These are phyloP conservation scores for Funneliformis mosseae DNA, from an alignment of 192 early-diverging fungal species.

Conservation along the genomic window DNA sequence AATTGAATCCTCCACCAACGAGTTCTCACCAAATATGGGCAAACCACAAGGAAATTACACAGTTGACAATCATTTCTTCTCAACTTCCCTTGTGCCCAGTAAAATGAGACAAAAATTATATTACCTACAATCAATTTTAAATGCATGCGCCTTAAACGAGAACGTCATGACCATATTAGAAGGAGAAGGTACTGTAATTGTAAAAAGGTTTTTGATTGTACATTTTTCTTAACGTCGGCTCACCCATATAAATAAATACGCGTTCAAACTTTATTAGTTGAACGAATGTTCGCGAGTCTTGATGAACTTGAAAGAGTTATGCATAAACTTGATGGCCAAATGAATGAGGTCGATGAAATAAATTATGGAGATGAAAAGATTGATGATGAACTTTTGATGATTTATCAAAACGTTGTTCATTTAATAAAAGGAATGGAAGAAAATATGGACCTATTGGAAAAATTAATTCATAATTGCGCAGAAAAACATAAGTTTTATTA, in stretches of 20 bases:
- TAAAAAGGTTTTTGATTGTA: neutral
- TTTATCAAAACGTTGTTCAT: neutral
- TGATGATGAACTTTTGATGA: neutral
- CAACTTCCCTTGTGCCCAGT: neutral
- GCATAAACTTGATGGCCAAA: constrained; percentile 7
- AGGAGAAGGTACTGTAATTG: neutral
- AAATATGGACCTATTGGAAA: constrained; percentile 5
- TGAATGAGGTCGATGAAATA: neutral
- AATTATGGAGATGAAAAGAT: neutral
- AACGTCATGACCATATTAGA: neutral
- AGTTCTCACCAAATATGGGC: neutral
- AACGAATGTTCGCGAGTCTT: neutral
- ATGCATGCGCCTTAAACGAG: neutral
- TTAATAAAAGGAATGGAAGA: constrained; percentile 3
- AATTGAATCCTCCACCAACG: neutral
- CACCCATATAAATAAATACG: neutral
- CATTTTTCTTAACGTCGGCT: neutral
- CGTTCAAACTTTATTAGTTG: neutral
- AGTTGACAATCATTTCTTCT: neutral
- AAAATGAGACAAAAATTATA: constrained; percentile 1
- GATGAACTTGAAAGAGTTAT: constrained; percentile 1
- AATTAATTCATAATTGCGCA: neutral
- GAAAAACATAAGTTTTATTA: too few relatives aligned
- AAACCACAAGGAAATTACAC: neutral
- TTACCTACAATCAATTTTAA: neutral